Percentiles rank a stretch among this genome's conserved stretches.
These are phyloP conservation scores for Crithidia brevicula DNA, from an alignment of 208 protist genomes.

Conservation along the genomic window DNA sequence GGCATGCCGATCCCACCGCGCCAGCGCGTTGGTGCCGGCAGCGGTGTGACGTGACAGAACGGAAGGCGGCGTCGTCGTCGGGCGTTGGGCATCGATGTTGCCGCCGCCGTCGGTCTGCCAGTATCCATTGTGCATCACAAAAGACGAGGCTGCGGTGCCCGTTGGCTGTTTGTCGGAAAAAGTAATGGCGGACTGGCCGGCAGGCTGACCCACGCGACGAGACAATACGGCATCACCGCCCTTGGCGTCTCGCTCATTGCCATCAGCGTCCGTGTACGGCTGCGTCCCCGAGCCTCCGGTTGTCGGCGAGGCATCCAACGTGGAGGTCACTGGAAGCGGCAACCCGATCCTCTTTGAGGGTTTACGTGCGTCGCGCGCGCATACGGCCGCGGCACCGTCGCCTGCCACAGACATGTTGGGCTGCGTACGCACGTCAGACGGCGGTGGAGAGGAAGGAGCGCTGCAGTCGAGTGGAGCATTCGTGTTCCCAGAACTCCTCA, in stretches of 20 bases:
- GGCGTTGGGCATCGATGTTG: not conserved
- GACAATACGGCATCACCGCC: too few relatives aligned
- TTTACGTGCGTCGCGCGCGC: not conserved
- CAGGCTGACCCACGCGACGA: too few relatives aligned
- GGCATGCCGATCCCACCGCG: slow-evolving; percentile 11
- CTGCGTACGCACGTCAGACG: not conserved
- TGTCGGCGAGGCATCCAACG: not conserved
- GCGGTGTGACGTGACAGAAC: not conserved
- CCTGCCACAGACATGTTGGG: not conserved
- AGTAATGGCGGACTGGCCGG: too few relatives aligned
- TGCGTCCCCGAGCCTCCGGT: too few relatives aligned
- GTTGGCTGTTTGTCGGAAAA: not conserved
- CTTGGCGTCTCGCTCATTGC: too few relatives aligned
- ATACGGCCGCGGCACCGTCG: not conserved
- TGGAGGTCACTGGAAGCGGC: not conserved
- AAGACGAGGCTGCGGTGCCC: not conserved
- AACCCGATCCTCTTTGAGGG: not conserved
- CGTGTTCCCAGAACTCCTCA: not conserved
- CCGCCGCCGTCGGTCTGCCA: slow-evolving; percentile 1
- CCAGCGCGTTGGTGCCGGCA: not conserved
- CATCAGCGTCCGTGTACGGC: too few relatives aligned
- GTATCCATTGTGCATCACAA: not conserved
- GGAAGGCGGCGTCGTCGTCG: not conserved
- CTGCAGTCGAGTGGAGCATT: not conserved
- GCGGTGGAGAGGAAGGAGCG: not conserved